phyloP scores from a whole-genome alignment of 2,329 filamentous ascomycete genomes.

The Aspergillus pseudoglaucus region DNA sequence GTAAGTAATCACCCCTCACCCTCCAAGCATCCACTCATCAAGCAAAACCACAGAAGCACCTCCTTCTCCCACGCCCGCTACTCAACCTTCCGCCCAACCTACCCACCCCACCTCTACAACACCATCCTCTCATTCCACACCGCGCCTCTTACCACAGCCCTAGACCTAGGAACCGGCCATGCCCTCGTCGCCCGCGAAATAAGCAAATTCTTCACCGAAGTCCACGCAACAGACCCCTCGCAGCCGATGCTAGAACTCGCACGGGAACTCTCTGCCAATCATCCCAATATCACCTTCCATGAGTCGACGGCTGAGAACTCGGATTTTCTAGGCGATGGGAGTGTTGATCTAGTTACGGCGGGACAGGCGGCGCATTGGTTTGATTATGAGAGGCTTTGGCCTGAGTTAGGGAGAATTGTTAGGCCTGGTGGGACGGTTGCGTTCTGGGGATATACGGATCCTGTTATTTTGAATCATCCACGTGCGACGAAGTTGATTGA shows the following conservation, averaged over 20 bases:
- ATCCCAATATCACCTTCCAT: constrained; percentile 44
- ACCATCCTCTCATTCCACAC: constrained; percentile 1
- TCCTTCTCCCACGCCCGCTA: constrained; percentile 3
- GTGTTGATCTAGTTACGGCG: constrained; percentile 47
- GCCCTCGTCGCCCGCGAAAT: constrained; percentile 4
- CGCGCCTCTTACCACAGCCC: neutral
- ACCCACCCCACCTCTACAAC: constrained; percentile 1
- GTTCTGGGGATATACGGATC: constrained; percentile 62
- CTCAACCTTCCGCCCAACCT: constrained; percentile 3
- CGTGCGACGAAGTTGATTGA: constrained; percentile 49
- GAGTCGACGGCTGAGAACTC: constrained; percentile 51
- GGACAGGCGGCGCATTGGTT: constrained; percentile 63
- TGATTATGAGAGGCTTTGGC: constrained; percentile 51
- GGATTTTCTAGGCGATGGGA: constrained; percentile 42
- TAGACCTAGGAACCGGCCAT: constrained; percentile 6
- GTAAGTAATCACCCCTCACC: neutral
- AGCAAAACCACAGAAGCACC: constrained; percentile 1
- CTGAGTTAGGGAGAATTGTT: constrained; percentile 49
- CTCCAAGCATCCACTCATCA: neutral
- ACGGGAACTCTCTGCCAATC: constrained; percentile 5
- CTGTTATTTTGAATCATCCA: constrained; percentile 50
- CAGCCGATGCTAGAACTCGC: constrained; percentile 26
- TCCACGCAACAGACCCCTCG: constrained; percentile 8
- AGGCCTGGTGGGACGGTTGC: constrained; percentile 53
- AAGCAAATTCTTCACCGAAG: neutral